Percentiles rank a stretch among this genome's conserved stretches.
phyloP scores from a whole-genome alignment of 495 filamentous ascomycete species.

The Recurvomyces mirabilis region DNA sequence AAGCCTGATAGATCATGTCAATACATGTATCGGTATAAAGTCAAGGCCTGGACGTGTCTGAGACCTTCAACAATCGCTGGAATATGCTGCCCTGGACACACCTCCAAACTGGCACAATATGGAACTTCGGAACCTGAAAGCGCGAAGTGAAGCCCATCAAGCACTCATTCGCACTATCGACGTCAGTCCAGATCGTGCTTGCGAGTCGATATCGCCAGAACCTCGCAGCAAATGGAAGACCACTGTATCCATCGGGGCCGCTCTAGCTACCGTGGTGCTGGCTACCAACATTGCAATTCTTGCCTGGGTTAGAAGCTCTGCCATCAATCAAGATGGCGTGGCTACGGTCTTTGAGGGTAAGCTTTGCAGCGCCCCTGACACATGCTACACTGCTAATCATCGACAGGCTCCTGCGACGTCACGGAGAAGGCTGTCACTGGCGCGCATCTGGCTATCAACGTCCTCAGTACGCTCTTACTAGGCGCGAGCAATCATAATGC shows the following conservation, averaged over 20 bases:
- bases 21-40: no score
- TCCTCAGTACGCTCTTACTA: constrained; percentile 12
- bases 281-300: background rate
- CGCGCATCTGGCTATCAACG: constrained; percentile 13
- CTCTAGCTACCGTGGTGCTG: background rate
- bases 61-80: no score
- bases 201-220: no score
- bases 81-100: no score
- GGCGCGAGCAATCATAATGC: constrained; percentile 8
- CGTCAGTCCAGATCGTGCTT: no score
- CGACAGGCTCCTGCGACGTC: background rate
- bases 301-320: background rate
- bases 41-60: no score
- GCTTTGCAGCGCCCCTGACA: background rate
- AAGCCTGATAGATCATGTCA: no score
- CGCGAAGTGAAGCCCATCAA: no score
- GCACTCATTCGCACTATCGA: no score
- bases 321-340: background rate
- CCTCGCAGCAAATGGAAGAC: background rate
- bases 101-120: no score
- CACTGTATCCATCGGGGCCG: background rate
- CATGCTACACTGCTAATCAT: background rate
- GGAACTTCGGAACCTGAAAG: no score
- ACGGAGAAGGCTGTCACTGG: background rate
- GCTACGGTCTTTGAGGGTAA: background rate